Base-by-base conservation (phyloP, 768 basidiomycete genomes). In the Leucogyrophana mollusca region DNA sequence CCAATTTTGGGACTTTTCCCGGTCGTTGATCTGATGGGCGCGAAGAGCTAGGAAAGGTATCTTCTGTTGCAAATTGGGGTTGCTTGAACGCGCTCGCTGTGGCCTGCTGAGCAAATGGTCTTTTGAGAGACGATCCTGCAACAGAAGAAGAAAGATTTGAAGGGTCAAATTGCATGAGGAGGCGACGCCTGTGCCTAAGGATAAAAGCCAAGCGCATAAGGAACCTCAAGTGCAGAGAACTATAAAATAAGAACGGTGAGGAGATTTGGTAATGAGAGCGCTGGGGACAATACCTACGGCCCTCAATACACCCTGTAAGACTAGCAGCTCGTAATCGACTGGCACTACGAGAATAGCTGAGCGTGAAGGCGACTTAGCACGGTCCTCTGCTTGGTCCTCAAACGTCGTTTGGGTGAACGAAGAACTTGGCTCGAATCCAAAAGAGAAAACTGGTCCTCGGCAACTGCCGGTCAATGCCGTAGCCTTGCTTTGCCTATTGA, bases 111-210 rank as follows among this genome's bases (percentile, higher is more conserved):
- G 74, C 65, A 54, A 70, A 69, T 4, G 77, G 59, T 47, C 79
- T 77, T 65, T 83, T 82, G 34, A 71, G 54, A 47, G 54, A 44
- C 25, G 65, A 59, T 52, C 46, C 57, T 14, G 34, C 43, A 17
- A 50, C 47, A 44, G 51, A 54, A 36, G 65, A 27, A 36, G 53
- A 24, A 42, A 54, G 57, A 50, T 60, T 58, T 22, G 64, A 53
- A 21, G 69, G 64, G 65, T 79, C 73, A 56, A 77, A 57, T 73
- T 78, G 77, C 80, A 83, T 82, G 70, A 79, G 70, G 64, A 79
- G 73, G 69, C 76, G 71, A 64, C 68, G 73, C 73, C 77, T 73
- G 46, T 70, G 64, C 55, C 71, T 69, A 51, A 77, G 62, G 43
- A 72, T 45, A 54, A 72, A 66, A 55, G 71, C 74, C 60, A 76